Evolutionary conservation across 2,329 filamentous ascomycete genomes (phyloP).

Genomic region (Colletotrichum lindemuthianum): DNA sequence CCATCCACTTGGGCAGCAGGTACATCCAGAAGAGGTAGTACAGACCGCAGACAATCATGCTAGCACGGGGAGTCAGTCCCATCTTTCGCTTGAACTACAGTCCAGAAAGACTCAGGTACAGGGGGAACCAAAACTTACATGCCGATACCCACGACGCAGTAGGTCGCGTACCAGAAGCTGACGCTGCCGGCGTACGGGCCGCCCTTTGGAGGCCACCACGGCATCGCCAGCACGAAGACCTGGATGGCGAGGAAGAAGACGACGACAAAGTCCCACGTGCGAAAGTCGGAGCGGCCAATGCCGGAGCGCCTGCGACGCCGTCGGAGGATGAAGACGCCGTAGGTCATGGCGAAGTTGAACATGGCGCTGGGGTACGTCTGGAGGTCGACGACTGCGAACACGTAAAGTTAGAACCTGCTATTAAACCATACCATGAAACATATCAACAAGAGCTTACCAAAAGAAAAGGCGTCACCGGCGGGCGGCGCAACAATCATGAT

Average conservation of each 20-base stretch:
- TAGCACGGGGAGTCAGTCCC: constrained; percentile 39
- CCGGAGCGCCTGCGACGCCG: constrained; percentile 61
- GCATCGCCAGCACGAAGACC: constrained; percentile 72
- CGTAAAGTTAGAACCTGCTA: background rate
- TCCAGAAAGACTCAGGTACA: background rate
- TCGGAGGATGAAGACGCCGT: constrained; percentile 69
- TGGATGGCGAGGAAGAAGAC: constrained; percentile 69
- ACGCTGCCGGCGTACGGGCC: constrained; percentile 71
- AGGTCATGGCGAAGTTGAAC: constrained; percentile 65
- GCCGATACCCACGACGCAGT: constrained; percentile 70
- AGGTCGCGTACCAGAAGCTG: constrained; percentile 79
- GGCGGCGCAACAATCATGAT: constrained; percentile 70
- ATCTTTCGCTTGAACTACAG: too few species aligned
- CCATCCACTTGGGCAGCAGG: constrained; percentile 60
- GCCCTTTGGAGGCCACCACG: constrained; percentile 74
- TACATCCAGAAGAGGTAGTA: constrained; percentile 71
- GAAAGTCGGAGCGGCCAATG: constrained; percentile 61
- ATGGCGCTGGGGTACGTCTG: constrained; percentile 66
- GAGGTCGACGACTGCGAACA: constrained; percentile 63
- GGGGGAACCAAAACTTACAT: constrained; percentile 64
- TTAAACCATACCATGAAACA: background rate
- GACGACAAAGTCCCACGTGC: constrained; percentile 67
- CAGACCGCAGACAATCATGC: constrained; percentile 60
- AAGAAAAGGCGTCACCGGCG: constrained; percentile 72
- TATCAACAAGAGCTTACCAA: constrained; percentile 50